These are phyloP conservation scores for Fragilaria crotonensis DNA, from an alignment of 108 stramenopile genomes.

Conservation along the genomic window DNA sequence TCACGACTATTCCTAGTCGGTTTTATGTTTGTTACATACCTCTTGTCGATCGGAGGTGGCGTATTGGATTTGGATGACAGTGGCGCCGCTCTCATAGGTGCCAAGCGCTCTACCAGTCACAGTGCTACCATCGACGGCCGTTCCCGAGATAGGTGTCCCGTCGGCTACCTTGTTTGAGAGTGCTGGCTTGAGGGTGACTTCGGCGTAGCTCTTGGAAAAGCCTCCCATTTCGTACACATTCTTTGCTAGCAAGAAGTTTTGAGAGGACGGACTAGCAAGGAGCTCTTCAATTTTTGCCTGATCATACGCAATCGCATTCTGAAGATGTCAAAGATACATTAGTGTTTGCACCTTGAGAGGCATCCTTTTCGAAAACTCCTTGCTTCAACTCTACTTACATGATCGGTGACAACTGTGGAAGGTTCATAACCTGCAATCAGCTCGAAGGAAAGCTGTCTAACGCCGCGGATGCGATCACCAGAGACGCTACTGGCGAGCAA, in stretches of 20 bases:
- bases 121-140: conserved; percentile 16
- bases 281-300: conserved; percentile 31
- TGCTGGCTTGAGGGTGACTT: conserved; percentile 16
- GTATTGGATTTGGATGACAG: conserved; percentile 40
- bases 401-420: background rate
- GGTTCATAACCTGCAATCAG: background rate
- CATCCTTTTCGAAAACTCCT: background rate
- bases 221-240: conserved; percentile 34
- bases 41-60: conserved; percentile 31
- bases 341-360: background rate
- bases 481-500: background rate
- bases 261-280: conserved; percentile 16
- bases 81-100: conserved; percentile 8
- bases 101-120: conserved; percentile 27
- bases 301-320: conserved; percentile 53
- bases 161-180: conserved; percentile 9
- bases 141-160: conserved; percentile 24
- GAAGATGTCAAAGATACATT: background rate
- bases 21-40: too few relatives aligned
- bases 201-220: conserved; percentile 40
- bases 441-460: background rate
- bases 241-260: conserved; percentile 14
- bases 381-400: background rate
- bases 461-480: background rate
- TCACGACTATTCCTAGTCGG: too few relatives aligned